phyloP scores from a whole-genome alignment of 1,284 basidiomycete species.

The Sporisorium exsertum region DNA sequence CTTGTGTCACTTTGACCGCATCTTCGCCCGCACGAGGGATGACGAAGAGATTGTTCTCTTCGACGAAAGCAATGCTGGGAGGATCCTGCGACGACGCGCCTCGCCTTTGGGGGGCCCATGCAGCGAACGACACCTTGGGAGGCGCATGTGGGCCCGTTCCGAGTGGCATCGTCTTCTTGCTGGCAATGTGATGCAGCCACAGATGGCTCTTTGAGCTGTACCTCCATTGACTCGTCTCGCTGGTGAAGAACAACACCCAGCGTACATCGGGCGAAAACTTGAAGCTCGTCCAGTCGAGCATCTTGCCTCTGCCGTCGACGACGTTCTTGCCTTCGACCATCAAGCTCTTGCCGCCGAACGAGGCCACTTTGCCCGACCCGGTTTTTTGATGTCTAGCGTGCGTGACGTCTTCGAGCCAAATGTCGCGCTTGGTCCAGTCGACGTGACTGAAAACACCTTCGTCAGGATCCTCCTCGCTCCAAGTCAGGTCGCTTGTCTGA shows the following conservation, averaged over 20 bases:
- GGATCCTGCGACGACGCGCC: constrained; percentile 12
- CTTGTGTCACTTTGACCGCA: constrained; percentile 82
- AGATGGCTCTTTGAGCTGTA: constrained; percentile 88
- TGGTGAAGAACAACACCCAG: constrained; percentile 57
- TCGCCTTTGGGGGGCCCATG: constrained; percentile 35
- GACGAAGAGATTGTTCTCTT: constrained; percentile 58
- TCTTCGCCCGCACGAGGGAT: constrained; percentile 24
- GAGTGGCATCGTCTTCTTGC: constrained; percentile 76
- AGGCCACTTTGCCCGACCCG: constrained; percentile 53
- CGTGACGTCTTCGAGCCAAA: constrained; percentile 63
- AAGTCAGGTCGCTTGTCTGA: constrained; percentile 40
- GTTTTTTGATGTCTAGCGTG: constrained; percentile 48
- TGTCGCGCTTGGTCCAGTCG: constrained; percentile 46
- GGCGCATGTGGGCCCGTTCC: constrained; percentile 22
- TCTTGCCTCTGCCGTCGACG: constrained; percentile 34
- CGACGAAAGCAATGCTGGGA: constrained; percentile 49
- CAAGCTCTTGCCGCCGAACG: constrained; percentile 51
- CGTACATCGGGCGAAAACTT: constrained; percentile 54
- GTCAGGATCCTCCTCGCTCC: constrained; percentile 55
- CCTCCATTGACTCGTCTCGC: constrained; percentile 82
- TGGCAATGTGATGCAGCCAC: constrained; percentile 80
- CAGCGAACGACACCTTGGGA: constrained; percentile 39
- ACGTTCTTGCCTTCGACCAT: constrained; percentile 57
- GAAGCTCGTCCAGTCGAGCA: constrained; percentile 51
- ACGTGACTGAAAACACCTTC: constrained; percentile 62